Percentiles rank a stretch among this genome's conserved stretches.
phyloP scores from a whole-genome alignment of 2,329 filamentous ascomycete genomes.

The Phialocephala sp. region DNA sequence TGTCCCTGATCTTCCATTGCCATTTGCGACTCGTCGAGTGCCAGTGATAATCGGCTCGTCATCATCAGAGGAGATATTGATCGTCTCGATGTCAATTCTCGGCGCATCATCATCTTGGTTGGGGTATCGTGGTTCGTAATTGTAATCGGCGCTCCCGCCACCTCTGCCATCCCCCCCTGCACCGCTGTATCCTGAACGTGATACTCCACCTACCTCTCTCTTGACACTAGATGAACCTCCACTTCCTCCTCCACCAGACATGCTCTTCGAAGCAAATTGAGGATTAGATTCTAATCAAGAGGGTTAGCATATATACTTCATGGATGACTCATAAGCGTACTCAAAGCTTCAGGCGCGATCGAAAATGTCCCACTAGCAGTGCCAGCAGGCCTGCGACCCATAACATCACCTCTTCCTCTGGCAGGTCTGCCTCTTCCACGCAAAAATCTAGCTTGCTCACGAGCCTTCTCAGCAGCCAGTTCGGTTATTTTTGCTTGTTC shows the following conservation, averaged over 20 bases:
- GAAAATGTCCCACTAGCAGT: conserved; percentile 14
- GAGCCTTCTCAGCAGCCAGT: conserved; percentile 26
- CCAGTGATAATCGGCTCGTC: conserved; percentile 30
- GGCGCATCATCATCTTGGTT: conserved; percentile 35
- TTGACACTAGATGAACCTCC: conserved; percentile 21
- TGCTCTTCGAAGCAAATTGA: not conserved
- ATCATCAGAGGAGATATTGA: conserved; percentile 35
- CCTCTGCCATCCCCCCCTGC: conserved; percentile 19
- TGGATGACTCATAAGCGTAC: not conserved
- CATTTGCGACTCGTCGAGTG: conserved; percentile 1
- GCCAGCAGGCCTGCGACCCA: conserved; percentile 35
- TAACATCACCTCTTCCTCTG: conserved; percentile 42
- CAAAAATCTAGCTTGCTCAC: conserved; percentile 26
- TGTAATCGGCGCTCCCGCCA: conserved; percentile 11
- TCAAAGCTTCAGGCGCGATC: conserved; percentile 12
- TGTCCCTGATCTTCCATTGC: conserved; percentile 25
- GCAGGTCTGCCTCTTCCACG: conserved; percentile 33
- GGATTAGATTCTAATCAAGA: not conserved
- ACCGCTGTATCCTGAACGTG: conserved; percentile 6
- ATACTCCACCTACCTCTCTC: conserved; percentile 14
- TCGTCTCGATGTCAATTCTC: conserved; percentile 41
- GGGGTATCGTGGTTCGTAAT: conserved; percentile 38
- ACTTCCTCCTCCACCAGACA: conserved; percentile 21
- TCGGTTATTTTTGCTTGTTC: conserved; percentile 24
- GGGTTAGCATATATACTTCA: not conserved